A percentile compares a stretch with the other conserved stretches of the same genome.
phyloP scores from a whole-genome alignment of 1,284 basidiomycete species.

The Cystobasidium slooffiae region DNA sequence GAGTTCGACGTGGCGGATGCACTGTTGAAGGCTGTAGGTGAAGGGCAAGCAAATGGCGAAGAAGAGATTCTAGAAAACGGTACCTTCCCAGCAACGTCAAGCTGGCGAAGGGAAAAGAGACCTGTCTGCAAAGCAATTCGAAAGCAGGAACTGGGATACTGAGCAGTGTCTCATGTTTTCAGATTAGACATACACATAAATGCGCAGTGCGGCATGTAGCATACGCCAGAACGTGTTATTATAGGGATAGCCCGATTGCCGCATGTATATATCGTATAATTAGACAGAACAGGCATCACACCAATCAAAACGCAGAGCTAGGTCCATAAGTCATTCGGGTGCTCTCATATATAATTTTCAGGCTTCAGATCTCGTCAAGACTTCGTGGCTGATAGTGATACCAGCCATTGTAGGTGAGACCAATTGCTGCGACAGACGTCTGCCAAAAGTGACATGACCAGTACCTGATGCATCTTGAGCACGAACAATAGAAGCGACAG shows the following conservation, averaged over 20 bases:
- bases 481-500: no score
- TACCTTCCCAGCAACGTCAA: conserved; percentile 31
- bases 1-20: conserved; percentile 43
- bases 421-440: no score
- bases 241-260: not conserved
- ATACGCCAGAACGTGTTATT: not conserved
- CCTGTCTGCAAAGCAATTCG: conserved; percentile 30
- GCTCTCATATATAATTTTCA: no score
- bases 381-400: no score
- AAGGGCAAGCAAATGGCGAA: conserved; percentile 40
- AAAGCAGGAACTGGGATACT: conserved; percentile 37
- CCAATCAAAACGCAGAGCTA: no score
- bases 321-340: no score
- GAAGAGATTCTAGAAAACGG: conserved; percentile 46
- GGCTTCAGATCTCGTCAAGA: no score
- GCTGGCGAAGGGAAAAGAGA: conserved; percentile 36
- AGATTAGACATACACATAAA: not conserved
- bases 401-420: no score
- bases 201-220: no score
- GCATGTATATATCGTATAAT: not conserved
- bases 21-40: conserved; percentile 32
- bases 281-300: no score
- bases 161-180: not conserved
- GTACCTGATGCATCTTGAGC: no score
- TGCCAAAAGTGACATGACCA: no score